Base-by-base conservation (phyloP, 257 asterid genomes). In the Petunia axillaris region DNA sequence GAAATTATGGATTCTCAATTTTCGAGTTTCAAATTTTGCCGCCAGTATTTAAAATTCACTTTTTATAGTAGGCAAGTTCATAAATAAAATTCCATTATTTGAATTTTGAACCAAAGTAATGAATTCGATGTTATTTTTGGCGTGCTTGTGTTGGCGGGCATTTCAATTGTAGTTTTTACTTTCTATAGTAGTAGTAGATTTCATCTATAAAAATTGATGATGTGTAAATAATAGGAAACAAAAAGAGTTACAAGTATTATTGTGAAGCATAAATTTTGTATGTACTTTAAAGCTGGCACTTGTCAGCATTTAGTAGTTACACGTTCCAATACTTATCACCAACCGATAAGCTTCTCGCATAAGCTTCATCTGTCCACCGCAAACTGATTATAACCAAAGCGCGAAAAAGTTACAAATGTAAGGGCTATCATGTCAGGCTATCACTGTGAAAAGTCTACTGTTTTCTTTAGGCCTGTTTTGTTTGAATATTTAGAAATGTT, bases 21-120 rank as follows among this genome's bases (percentile, higher is more conserved):
- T 77, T 77, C 3, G 46, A 77, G 13, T 77, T 77, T 60, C 63
- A 73, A 73, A 73, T 50, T 36, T 50, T 82, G 68, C 85, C 78
- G 71, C 83, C 85, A 43, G 10, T 16, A 15, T 10, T 55, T 36
- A 53, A 11, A 48, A 46, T 46, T 70, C 16, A 25, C 35, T 40
- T 40, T 4, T 57, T 57, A 55, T 25, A 13, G 3, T 13, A 66
- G 41, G 38, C 5, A 13, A 66, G 6, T 14, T 5, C 73, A 38
- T 64, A 52, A 9, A 52, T 2, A 14, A 52, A 52, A 52, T 52
- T 52, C 25, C 25, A 9, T 50, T 52, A 52, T 14, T 9, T 8
- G 13, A 52, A 52, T 52, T 52, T 52, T 8, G 13, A 52, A 52
- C 14, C 57, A 15, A 52, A 25, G 25, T 25, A 25, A 52, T 52